Percentiles rank a stretch among this genome's conserved stretches.
phyloP scores from a whole-genome alignment of 1,284 basidiomycete species.

The Puccinia horiana region DNA sequence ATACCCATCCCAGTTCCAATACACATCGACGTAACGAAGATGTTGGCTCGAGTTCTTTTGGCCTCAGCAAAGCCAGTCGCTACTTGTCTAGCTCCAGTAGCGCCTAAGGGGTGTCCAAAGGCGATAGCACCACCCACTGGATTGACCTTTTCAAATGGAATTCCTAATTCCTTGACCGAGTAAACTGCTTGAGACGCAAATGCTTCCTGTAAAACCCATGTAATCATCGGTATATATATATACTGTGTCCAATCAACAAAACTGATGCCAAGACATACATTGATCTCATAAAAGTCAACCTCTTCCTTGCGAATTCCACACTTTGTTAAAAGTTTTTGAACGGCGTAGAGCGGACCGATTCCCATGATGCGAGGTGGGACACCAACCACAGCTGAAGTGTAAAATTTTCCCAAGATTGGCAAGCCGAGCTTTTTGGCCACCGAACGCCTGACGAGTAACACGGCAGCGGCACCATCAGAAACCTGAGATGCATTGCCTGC shows the following conservation, averaged over 20 bases:
- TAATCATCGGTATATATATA: neutral
- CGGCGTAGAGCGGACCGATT: constrained; percentile 86
- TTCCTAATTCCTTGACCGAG: constrained; percentile 65
- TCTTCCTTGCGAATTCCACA: constrained; percentile 71
- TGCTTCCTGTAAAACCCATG: constrained; percentile 54
- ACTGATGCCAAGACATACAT: constrained; percentile 67
- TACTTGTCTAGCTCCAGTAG: constrained; percentile 78
- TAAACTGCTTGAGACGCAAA: constrained; percentile 62
- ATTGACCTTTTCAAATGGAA: constrained; percentile 61
- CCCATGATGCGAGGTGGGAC: constrained; percentile 60
- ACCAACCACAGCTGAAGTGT: constrained; percentile 75
- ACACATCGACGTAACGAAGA: constrained; percentile 82
- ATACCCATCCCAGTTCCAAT: constrained; percentile 86
- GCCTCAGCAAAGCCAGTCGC: constrained; percentile 80
- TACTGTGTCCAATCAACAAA: neutral
- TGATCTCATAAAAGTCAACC: constrained; percentile 87
- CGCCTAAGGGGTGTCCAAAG: constrained; percentile 60
- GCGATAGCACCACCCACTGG: constrained; percentile 62
- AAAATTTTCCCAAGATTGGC: constrained; percentile 89
- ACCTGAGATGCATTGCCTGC: constrained; percentile 92
- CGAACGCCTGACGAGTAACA: constrained; percentile 81
- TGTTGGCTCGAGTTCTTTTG: constrained; percentile 68
- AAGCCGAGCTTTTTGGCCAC: constrained; percentile 84
- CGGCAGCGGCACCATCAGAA: constrained; percentile 95
- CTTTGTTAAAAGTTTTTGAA: constrained; percentile 77